phyloP scores from a whole-genome alignment of 2,329 filamentous ascomycete species.

The Hypoxylon sp. region DNA sequence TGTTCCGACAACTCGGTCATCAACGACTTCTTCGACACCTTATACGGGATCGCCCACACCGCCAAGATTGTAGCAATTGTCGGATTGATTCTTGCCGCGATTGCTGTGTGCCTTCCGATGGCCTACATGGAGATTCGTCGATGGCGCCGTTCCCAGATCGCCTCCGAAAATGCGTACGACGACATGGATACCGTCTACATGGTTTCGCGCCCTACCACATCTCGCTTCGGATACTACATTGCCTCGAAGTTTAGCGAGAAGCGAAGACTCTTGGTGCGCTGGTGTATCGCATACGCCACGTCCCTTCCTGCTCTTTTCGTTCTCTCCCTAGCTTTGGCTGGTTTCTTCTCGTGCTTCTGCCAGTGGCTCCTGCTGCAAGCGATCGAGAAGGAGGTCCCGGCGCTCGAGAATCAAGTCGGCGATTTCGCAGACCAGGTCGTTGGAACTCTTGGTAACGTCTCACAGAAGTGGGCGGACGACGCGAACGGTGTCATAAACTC shows the following conservation, averaged over 20 bases:
- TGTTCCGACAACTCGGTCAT: constrained; percentile 87
- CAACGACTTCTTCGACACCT: constrained; percentile 79
- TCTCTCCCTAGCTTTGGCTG: constrained; percentile 81
- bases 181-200: constrained; percentile 91
- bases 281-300: constrained; percentile 88
- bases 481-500: constrained; percentile 77
- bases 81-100: constrained; percentile 75
- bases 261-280: constrained; percentile 76
- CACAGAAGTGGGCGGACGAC: constrained; percentile 76
- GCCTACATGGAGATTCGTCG: constrained; percentile 80
- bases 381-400: constrained; percentile 79
- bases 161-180: constrained; percentile 74
- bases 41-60: constrained; percentile 71
- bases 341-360: constrained; percentile 82
- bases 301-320: constrained; percentile 86
- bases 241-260: constrained; percentile 29
- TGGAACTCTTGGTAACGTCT: constrained; percentile 74
- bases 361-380: constrained; percentile 80
- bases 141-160: constrained; percentile 75
- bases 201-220: constrained; percentile 80
- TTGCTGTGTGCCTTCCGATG: constrained; percentile 80
- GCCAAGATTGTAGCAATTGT: constrained; percentile 80
- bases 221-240: constrained; percentile 59
- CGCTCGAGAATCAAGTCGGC: constrained; percentile 76
- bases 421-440: constrained; percentile 83